These are phyloP conservation scores for Naganishia sp. DNA, from an alignment of 1,284 basidiomycete species.

Conservation along the genomic window DNA sequence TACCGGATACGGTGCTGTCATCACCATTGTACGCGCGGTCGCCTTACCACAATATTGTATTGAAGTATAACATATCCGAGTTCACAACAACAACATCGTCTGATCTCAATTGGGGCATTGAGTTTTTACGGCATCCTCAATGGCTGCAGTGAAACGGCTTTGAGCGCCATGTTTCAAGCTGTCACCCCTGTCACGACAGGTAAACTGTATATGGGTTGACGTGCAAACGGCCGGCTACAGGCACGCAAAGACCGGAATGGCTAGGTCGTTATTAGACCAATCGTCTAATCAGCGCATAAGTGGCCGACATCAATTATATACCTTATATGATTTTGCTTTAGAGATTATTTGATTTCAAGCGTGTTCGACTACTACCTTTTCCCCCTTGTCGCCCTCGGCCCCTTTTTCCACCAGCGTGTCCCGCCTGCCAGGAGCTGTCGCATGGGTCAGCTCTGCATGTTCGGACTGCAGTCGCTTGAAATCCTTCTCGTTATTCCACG, in stretches of 20 bases:
- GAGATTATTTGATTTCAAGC: neutral
- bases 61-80: neutral
- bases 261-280: no score
- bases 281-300: no score
- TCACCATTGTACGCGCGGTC: slow-evolving; percentile 3
- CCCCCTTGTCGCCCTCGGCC: neutral
- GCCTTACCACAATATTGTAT: slow-evolving; percentile 1
- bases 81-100: neutral
- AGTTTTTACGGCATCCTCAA: no score
- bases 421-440: neutral
- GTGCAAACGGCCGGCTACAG: neutral
- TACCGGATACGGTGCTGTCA: neutral
- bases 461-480: slow-evolving; percentile 37
- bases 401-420: neutral
- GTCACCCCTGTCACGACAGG: no score
- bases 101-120: neutral
- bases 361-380: neutral
- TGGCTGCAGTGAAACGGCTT: no score
- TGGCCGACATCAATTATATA: no score
- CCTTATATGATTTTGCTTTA: no score
- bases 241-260: no score
- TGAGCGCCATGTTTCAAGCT: no score
- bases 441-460: neutral
- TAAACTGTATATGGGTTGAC: no score
- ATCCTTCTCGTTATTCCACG: slow-evolving; percentile 39